A percentile compares a stretch with the other conserved stretches of the same genome.
phyloP scores from a whole-genome alignment of 2,329 filamentous ascomycete species.

The Coniella lustricola region DNA sequence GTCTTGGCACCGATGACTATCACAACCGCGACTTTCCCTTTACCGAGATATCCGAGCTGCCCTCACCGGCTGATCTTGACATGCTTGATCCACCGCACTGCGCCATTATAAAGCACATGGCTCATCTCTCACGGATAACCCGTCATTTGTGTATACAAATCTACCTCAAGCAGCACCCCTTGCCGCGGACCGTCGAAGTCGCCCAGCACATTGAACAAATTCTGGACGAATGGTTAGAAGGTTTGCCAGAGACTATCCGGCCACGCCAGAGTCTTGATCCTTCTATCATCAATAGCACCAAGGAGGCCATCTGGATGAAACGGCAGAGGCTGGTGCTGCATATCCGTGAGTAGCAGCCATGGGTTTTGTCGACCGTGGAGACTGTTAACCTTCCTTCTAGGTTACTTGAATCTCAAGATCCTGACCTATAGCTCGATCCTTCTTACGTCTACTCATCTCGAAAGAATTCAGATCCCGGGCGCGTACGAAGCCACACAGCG shows the following conservation, averaged over 20 bases:
- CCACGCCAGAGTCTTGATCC: slow-evolving; percentile 15
- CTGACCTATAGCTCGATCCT: slow-evolving; percentile 23
- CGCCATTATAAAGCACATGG: slow-evolving; percentile 23
- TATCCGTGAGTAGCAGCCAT: slow-evolving; percentile 18
- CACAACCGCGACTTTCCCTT: slow-evolving; percentile 34
- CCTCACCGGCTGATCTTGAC: background rate
- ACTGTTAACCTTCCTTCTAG: slow-evolving; percentile 1
- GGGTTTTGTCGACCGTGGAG: background rate
- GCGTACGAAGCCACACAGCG: slow-evolving; percentile 18
- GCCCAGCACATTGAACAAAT: slow-evolving; percentile 21
- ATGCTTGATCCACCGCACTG: slow-evolving; percentile 22
- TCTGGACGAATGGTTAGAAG: slow-evolving; percentile 20
- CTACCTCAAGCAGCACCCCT: slow-evolving; percentile 19
- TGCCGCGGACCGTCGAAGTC: slow-evolving; percentile 17
- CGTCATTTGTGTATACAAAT: slow-evolving; percentile 21
- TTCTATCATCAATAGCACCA: slow-evolving; percentile 17
- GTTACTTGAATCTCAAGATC: slow-evolving; percentile 24
- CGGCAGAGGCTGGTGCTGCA: slow-evolving; percentile 22
- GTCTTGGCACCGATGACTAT: slow-evolving; percentile 39
- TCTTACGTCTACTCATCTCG: slow-evolving; percentile 17
- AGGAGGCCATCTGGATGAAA: slow-evolving; percentile 23
- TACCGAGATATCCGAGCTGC: slow-evolving; percentile 15
- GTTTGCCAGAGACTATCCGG: slow-evolving; percentile 19
- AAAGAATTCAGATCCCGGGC: slow-evolving; percentile 17
- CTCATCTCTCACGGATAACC: slow-evolving; percentile 23